Conservation (phyloP, 2,329 filamentous ascomycete species). For the Fusarium domesticum region DNA sequence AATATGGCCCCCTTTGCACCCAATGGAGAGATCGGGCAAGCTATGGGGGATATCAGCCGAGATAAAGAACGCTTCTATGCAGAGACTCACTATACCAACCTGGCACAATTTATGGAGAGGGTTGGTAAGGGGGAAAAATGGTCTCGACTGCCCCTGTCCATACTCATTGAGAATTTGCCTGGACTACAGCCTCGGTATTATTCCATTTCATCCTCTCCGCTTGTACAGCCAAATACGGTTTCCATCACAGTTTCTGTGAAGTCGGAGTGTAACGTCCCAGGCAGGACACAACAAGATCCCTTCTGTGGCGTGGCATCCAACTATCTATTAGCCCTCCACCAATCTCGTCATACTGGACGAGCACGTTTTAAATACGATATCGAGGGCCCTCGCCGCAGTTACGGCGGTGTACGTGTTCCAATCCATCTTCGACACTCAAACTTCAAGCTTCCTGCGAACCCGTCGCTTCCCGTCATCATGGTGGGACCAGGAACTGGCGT, state of each 20-base stretch:
- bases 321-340: slow-evolving; percentile 3
- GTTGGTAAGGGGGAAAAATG: background rate
- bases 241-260: slow-evolving; percentile 9
- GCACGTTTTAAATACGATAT: slow-evolving; percentile 1
- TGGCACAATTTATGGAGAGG: background rate
- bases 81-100: background rate
- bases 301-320: slow-evolving; percentile 9
- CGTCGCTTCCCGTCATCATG: slow-evolving; percentile 2
- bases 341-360: background rate
- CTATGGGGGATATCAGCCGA: background rate
- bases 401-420: background rate
- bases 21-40: background rate
- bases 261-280: background rate
- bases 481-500: slow-evolving; percentile 8
- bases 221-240: slow-evolving; percentile 5
- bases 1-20: slow-evolving; percentile 2
- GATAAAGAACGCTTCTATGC: background rate
- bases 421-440: slow-evolving; percentile 7
- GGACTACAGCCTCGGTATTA: slow-evolving; percentile 14
- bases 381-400: background rate
- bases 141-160: background rate
- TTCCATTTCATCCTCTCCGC: slow-evolving; percentile 14
- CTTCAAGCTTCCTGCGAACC: slow-evolving; percentile 3
- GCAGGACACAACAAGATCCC: background rate
- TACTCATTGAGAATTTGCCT: slow-evolving; percentile 4